Percentiles rank a stretch among this genome's conserved stretches.
These are phyloP conservation scores for Colletotrichum aenigma DNA, from an alignment of 2,329 filamentous ascomycete species.

Conservation along the genomic window DNA sequence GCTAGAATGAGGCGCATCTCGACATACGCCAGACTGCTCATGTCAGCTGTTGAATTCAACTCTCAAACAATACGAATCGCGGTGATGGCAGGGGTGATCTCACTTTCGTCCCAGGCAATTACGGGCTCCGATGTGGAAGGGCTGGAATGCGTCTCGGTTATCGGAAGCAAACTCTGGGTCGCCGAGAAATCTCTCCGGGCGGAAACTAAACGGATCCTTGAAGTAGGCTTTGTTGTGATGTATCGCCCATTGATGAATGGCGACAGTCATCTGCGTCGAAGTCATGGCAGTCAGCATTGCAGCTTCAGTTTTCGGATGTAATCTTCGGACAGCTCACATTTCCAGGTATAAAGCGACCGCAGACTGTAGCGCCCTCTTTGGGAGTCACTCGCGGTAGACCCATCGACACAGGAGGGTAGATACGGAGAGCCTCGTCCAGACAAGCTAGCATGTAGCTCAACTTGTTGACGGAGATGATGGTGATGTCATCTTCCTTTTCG, in stretches of 20 bases:
- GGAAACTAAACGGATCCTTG: neutral
- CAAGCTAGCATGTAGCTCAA: slow-evolving; percentile 43
- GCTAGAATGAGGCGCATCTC: slow-evolving; percentile 55
- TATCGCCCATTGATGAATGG: slow-evolving; percentile 1
- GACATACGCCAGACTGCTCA: slow-evolving; percentile 47
- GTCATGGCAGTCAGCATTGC: neutral
- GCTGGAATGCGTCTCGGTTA: slow-evolving; percentile 45
- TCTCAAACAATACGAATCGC: neutral
- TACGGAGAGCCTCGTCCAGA: slow-evolving; percentile 43
- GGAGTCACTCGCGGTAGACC: neutral
- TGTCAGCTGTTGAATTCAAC: neutral
- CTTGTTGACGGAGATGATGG: slow-evolving; percentile 27
- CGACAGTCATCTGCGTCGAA: neutral
- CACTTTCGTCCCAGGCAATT: neutral
- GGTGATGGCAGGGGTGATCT: neutral
- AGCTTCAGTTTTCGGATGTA: accelerated
- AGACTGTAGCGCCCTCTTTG: neutral
- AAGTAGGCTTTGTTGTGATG: neutral
- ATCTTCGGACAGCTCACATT: neutral
- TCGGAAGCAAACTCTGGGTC: slow-evolving; percentile 25
- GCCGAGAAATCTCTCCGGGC: neutral
- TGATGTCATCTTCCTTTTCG: slow-evolving; percentile 38
- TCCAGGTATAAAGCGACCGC: neutral
- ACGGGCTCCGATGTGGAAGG: slow-evolving; percentile 35
- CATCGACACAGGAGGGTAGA: slow-evolving; percentile 21